Percentiles rank a stretch among this genome's conserved stretches.
Conservation (phyloP, 495 filamentous ascomycete species). For the Annulohypoxylon stygium region DNA sequence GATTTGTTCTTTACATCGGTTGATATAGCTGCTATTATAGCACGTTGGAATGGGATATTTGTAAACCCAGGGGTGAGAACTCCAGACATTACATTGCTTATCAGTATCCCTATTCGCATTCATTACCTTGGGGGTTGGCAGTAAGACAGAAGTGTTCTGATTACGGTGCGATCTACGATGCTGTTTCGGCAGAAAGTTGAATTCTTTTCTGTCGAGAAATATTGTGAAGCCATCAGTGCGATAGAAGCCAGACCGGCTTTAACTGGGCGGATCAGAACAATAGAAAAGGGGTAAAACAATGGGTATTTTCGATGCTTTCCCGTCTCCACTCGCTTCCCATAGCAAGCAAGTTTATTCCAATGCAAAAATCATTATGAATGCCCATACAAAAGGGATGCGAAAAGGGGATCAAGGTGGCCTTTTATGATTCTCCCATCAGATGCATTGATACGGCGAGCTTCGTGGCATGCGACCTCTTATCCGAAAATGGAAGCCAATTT, state of each 20-base stretch:
- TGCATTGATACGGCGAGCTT: constrained; percentile 11
- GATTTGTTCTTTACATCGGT: neutral
- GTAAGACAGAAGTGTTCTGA: constrained; percentile 22
- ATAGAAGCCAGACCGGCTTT: neutral
- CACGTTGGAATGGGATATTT: constrained; percentile 23
- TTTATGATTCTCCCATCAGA: constrained; percentile 27
- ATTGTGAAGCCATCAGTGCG: neutral
- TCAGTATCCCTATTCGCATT: constrained; percentile 30
- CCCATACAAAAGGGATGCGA: neutral
- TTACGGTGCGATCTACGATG: constrained; percentile 19
- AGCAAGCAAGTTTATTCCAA: neutral
- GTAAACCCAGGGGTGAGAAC: constrained; percentile 17
- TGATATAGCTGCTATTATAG: neutral
- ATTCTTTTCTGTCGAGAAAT: constrained; percentile 6
- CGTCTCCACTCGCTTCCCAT: neutral
- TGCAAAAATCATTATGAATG: constrained; percentile 1
- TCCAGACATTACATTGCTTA: constrained; percentile 38
- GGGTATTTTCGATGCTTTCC: neutral
- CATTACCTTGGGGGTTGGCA: neutral
- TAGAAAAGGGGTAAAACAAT: neutral
- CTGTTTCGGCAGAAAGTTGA: constrained; percentile 13
- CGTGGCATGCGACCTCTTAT: constrained; percentile 21
- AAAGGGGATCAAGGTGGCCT: neutral
- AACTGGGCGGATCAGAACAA: neutral
- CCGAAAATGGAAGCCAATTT: constrained; percentile 44